Percentiles rank a stretch among this genome's conserved stretches.
phyloP scores from a whole-genome alignment of 2,329 filamentous ascomycete genomes.

The Epichloe baconii region DNA sequence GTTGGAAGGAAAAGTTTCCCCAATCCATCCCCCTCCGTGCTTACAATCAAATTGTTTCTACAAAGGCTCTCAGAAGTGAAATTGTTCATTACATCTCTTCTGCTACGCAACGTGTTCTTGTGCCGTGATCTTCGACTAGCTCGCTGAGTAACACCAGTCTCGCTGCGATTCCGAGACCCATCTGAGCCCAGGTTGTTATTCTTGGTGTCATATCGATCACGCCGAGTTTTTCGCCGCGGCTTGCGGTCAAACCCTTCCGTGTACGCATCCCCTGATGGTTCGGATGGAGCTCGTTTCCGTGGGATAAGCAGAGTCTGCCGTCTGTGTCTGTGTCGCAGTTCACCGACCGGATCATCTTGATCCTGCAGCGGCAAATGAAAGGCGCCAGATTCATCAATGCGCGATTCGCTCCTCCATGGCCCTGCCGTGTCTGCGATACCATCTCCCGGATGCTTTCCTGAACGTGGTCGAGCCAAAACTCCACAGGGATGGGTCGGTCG shows the following conservation, averaged over 20 bases:
- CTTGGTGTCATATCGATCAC: conserved; percentile 8
- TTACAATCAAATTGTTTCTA: conserved; percentile 3
- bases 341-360: background rate
- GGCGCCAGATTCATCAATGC: background rate
- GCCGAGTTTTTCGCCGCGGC: conserved; percentile 9
- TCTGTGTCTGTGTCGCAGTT: background rate
- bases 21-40: background rate
- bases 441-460: background rate
- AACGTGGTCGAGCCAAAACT: conserved; percentile 1
- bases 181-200: background rate
- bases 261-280: background rate
- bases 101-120: conserved; percentile 19
- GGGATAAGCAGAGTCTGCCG: background rate
- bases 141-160: background rate
- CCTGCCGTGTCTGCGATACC: background rate
- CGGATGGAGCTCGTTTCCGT: background rate
- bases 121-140: background rate
- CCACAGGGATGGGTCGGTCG: background rate
- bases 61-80: conserved; percentile 32
- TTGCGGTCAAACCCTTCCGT: conserved; percentile 5
- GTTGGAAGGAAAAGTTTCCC: too few species aligned
- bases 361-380: background rate
- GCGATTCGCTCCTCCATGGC: background rate
- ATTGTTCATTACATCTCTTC: conserved; percentile 37
- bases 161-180: background rate